Conservation (phyloP, 371 early-diverging fungal genomes). For the Paraphysoderma sedebokerense region DNA sequence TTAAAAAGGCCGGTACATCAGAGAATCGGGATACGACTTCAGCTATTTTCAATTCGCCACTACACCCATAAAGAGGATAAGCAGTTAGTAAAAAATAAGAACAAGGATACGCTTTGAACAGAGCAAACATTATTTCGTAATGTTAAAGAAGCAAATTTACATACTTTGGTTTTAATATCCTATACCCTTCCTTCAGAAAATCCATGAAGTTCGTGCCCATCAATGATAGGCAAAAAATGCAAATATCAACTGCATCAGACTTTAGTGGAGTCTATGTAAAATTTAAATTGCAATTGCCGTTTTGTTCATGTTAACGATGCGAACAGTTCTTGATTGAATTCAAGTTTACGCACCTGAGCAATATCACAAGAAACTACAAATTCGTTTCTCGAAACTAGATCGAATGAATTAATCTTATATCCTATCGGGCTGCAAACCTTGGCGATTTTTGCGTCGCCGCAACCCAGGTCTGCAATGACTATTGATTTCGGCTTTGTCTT, state of each 20-base stretch:
- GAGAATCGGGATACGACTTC: conserved; percentile 83
- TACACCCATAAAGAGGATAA: conserved; percentile 4
- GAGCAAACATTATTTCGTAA: conserved; percentile 2
- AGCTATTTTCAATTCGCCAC: conserved; percentile 80
- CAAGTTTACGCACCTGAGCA: conserved; percentile 37
- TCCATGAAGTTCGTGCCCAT: conserved; percentile 95
- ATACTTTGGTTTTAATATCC: conserved; percentile 71
- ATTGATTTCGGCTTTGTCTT: conserved; percentile 16
- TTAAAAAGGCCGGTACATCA: conserved; percentile 57
- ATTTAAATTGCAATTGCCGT: not conserved
- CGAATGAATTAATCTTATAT: conserved; percentile 78
- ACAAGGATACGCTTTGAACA: conserved; percentile 1
- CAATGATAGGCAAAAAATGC: conserved; percentile 84
- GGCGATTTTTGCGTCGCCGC: conserved; percentile 91
- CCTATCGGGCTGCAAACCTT: conserved; percentile 36
- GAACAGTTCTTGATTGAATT: too few relatives aligned
- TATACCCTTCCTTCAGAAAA: conserved; percentile 76
- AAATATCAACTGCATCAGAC: conserved; percentile 61
- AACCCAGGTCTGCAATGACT: conserved; percentile 91
- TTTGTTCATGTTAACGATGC: too few relatives aligned
- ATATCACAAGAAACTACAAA: conserved; percentile 89
- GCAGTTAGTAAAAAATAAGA: not conserved
- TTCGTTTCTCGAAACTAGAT: conserved; percentile 70
- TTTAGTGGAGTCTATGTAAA: conserved; percentile 42
- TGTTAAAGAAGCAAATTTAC: conserved; percentile 5